Evolutionary conservation across 2,329 filamentous ascomycete species (phyloP).

Genomic region (Celoporthe dispersa): DNA sequence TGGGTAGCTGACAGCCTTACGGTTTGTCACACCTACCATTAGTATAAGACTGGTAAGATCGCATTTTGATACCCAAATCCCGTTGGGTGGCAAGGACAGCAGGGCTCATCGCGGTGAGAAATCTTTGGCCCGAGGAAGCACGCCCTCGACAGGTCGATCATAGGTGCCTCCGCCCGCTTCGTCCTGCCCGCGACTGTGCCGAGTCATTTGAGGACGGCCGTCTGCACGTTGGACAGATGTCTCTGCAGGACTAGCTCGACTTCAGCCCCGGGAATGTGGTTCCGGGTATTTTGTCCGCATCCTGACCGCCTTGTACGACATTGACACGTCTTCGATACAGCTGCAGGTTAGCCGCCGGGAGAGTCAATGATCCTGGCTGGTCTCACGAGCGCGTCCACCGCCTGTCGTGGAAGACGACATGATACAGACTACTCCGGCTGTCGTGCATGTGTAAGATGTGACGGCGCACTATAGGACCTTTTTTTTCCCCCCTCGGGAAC

Average conservation of each 20-base stretch:
- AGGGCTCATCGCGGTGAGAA: neutral
- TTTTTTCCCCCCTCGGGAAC: neutral
- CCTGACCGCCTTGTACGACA: constrained; percentile 16
- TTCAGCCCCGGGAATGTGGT: constrained; percentile 8
- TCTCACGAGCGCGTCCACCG: constrained; percentile 12
- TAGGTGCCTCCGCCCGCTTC: neutral
- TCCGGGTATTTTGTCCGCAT: neutral
- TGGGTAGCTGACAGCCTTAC: constrained; percentile 28
- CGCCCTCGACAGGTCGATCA: neutral
- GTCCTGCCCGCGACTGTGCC: neutral
- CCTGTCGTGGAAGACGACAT: neutral
- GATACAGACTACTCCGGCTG: neutral
- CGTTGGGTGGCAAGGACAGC: neutral
- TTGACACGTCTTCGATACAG: constrained; percentile 18
- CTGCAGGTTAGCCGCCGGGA: constrained; percentile 24
- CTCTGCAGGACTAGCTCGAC: constrained; percentile 14
- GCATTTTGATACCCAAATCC: neutral
- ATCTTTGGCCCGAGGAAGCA: neutral
- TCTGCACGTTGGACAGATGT: constrained; percentile 24
- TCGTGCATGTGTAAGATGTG: neutral
- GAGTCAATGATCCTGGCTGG: neutral
- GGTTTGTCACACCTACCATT: neutral
- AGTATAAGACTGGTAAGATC: neutral
- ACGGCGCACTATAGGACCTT: neutral
- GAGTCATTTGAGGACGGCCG: constrained; percentile 4